These are phyloP conservation scores for Zygosaccharomyces bisporus DNA, from an alignment of 805 yeast species.

Conservation along the genomic window DNA sequence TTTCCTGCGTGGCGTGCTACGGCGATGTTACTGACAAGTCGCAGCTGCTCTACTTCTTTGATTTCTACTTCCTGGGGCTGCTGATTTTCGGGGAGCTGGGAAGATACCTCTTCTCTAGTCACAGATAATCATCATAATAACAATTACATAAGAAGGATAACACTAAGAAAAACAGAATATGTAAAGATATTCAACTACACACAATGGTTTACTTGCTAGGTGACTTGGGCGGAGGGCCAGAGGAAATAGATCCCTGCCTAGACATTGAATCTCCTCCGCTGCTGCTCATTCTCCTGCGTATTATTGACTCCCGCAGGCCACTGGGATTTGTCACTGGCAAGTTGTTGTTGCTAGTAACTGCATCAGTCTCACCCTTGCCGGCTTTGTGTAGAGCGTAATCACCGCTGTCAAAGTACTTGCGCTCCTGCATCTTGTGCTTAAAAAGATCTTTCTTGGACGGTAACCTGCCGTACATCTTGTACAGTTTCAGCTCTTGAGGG, in stretches of 20 bases:
- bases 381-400: conserved; percentile 85
- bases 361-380: conserved; percentile 41
- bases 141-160: background rate
- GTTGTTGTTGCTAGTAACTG: conserved; percentile 29
- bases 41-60: conserved; percentile 30
- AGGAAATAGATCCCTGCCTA: conserved; percentile 37
- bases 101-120: conserved; percentile 43
- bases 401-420: conserved; percentile 91
- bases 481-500: conserved; percentile 76
- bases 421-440: conserved; percentile 72
- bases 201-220: conserved; percentile 27
- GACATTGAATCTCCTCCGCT: conserved; percentile 32
- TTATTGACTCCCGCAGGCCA: conserved; percentile 35
- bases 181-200: background rate
- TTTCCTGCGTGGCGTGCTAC: conserved; percentile 23
- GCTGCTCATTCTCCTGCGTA: conserved; percentile 35
- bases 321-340: conserved; percentile 37
- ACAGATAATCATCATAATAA: background rate
- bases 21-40: conserved; percentile 21
- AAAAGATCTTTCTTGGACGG: conserved; percentile 78
- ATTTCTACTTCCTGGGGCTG: conserved; percentile 63
- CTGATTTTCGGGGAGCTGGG: conserved; percentile 69
- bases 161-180: background rate
- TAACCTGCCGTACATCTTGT: conserved; percentile 77
- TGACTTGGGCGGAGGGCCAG: conserved; percentile 37